Conservation (phyloP, 768 basidiomycete species). For the Crepidotus variabilis region DNA sequence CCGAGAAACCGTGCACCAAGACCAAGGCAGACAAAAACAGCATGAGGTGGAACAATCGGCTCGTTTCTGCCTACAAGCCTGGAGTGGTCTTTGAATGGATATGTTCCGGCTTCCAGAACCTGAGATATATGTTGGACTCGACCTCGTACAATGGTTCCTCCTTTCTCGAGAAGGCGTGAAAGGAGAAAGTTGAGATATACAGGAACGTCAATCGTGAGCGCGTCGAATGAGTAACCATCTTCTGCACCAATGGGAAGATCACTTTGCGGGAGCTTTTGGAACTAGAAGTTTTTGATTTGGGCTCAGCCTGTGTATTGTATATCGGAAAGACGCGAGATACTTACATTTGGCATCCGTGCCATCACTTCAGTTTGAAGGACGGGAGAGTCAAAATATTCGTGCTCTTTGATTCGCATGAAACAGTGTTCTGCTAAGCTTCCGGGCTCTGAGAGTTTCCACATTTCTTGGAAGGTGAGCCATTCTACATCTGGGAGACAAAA, state of each 20-base stretch:
- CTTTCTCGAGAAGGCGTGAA: slow-evolving; percentile 47
- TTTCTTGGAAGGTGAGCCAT: slow-evolving; percentile 51
- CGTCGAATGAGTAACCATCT: slow-evolving; percentile 51
- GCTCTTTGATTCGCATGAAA: slow-evolving; percentile 61
- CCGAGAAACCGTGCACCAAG: slow-evolving; percentile 72
- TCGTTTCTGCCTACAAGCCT: not conserved
- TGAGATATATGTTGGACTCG: slow-evolving; percentile 59
- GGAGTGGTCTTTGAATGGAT: slow-evolving; percentile 14
- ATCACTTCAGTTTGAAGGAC: slow-evolving; percentile 29
- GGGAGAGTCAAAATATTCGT: slow-evolving; percentile 44
- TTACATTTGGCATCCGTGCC: slow-evolving; percentile 50
- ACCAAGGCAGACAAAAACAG: slow-evolving; percentile 70
- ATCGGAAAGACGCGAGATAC: too few relatives aligned
- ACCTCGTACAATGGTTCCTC: slow-evolving; percentile 48
- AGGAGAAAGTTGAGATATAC: slow-evolving; percentile 63
- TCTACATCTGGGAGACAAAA: slow-evolving; percentile 49
- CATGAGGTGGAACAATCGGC: slow-evolving; percentile 33
- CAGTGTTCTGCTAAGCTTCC: slow-evolving; percentile 50
- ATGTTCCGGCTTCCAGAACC: slow-evolving; percentile 41
- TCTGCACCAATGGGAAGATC: slow-evolving; percentile 37
- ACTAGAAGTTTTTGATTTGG: slow-evolving; percentile 22
- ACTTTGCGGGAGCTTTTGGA: slow-evolving; percentile 30
- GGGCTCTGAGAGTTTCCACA: slow-evolving; percentile 68
- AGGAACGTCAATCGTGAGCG: slow-evolving; percentile 61
- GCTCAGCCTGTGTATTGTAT: too few relatives aligned